phyloP scores from a whole-genome alignment of 2,329 filamentous ascomycete species.

The Talaromyces sp. region DNA sequence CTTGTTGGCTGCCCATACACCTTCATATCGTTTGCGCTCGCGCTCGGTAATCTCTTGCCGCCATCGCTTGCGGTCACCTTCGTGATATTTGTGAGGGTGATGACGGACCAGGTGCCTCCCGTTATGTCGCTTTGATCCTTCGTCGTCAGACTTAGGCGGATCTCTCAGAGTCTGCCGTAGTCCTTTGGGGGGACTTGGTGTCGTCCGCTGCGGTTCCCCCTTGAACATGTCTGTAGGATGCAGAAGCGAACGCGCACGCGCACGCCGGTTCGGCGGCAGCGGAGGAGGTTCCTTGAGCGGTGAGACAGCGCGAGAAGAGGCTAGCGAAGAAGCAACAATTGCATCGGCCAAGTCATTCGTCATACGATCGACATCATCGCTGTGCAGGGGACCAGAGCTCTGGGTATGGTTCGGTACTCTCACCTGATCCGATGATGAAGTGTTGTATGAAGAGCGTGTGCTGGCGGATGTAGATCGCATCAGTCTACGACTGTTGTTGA shows the following conservation, averaged over 20 bases:
- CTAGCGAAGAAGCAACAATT: constrained; percentile 43
- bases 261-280: constrained; percentile 32
- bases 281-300: constrained; percentile 31
- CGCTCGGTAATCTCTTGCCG: constrained; percentile 37
- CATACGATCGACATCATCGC: constrained; percentile 19
- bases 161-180: constrained; percentile 40
- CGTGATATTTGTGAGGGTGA: constrained; percentile 44
- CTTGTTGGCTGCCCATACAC: constrained; percentile 46
- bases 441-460: constrained; percentile 11
- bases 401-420: constrained; percentile 21
- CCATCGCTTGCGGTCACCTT: constrained; percentile 43
- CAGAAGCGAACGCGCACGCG: constrained; percentile 31
- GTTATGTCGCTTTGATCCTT: constrained; percentile 22
- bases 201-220: constrained; percentile 22
- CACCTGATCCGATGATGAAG: constrained; percentile 20
- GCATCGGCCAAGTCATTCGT: constrained; percentile 39
- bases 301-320: constrained; percentile 35
- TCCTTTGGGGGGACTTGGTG: constrained; percentile 29
- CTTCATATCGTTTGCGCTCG: constrained; percentile 45
- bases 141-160: constrained; percentile 30
- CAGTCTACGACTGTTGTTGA: background rate
- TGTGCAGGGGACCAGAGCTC: constrained; percentile 19
- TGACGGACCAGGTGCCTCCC: constrained; percentile 32
- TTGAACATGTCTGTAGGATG: constrained; percentile 25
- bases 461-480: constrained; percentile 2